Evolutionary conservation across 2,329 filamentous ascomycete species (phyloP).

Genomic region (Cladosporium halotolerans): DNA sequence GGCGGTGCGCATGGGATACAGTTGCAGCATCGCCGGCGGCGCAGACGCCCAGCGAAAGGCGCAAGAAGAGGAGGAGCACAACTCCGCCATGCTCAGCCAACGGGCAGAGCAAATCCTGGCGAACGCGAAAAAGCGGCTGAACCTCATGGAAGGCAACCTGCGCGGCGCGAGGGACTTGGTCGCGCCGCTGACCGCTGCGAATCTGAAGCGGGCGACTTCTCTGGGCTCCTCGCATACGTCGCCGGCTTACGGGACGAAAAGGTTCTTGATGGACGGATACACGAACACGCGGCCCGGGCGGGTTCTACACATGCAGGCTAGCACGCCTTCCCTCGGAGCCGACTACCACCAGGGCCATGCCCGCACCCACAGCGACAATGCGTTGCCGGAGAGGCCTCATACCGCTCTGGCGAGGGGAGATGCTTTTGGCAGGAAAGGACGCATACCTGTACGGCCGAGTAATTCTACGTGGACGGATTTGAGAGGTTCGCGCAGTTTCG

Average conservation of each 20-base stretch:
- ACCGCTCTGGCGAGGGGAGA: slow-evolving; percentile 17
- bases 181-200: slow-evolving; percentile 32
- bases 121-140: slow-evolving; percentile 83
- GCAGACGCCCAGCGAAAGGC: slow-evolving; percentile 27
- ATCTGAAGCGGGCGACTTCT: slow-evolving; percentile 33
- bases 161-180: slow-evolving; percentile 58
- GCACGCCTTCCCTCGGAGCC: slow-evolving; percentile 24
- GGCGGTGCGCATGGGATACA: slow-evolving; percentile 4
- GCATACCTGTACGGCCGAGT: slow-evolving; percentile 17
- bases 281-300: slow-evolving; percentile 16
- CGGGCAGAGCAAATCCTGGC: slow-evolving; percentile 85
- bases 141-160: slow-evolving; percentile 89
- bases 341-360: slow-evolving; percentile 45
- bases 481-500: slow-evolving; percentile 4
- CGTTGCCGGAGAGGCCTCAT: slow-evolving; percentile 35
- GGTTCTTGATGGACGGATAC: slow-evolving; percentile 18
- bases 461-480: slow-evolving; percentile 10
- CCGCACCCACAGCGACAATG: slow-evolving; percentile 58
- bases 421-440: slow-evolving; percentile 11
- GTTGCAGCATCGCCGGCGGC: slow-evolving; percentile 2
- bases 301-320: slow-evolving; percentile 23
- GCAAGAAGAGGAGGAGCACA: slow-evolving; percentile 48
- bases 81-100: slow-evolving; percentile 69
- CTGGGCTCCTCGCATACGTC: slow-evolving; percentile 13
- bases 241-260: slow-evolving; percentile 7